A percentile compares a stretch with the other conserved stretches of the same genome.
Evolutionary conservation across 768 basidiomycete genomes (phyloP).

Genomic region (Termitomyces eurrhizus): DNA sequence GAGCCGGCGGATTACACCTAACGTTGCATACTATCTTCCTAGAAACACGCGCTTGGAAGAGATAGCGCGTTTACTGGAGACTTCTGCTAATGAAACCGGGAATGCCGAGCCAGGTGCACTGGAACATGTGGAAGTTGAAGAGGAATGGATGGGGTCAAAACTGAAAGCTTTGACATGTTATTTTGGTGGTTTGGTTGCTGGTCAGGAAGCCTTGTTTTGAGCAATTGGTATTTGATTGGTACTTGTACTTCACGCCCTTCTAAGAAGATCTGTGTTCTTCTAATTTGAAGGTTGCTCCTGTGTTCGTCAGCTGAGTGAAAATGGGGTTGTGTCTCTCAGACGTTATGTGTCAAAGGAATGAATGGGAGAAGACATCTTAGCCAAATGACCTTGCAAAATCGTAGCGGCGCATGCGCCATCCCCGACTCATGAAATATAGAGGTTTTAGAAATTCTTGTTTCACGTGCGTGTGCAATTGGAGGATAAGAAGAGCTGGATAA

Average conservation of each 20-base stretch:
- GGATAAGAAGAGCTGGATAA: no score
- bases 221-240: not conserved
- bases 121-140: slow-evolving; percentile 86
- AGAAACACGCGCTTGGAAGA: slow-evolving; percentile 75
- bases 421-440: no score
- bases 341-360: not conserved
- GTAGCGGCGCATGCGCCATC: no score
- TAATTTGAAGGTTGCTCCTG: not conserved
- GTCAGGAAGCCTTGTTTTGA: slow-evolving; percentile 61
- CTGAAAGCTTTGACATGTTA: slow-evolving; percentile 94
- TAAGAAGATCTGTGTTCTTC: not conserved
- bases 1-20: no score
- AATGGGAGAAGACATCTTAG: no score
- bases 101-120: slow-evolving; percentile 6
- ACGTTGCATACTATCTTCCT: slow-evolving; percentile 89
- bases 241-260: not conserved
- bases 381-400: no score
- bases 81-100: not conserved
- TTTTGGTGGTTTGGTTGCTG: slow-evolving; percentile 77
- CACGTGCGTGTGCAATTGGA: no score
- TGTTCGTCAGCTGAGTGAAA: not conserved
- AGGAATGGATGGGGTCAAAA: slow-evolving; percentile 94
- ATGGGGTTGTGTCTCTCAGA: not conserved
- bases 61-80: slow-evolving; percentile 40
- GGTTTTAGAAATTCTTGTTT: no score